A percentile compares a stretch with the other conserved stretches of the same genome.
These are phyloP conservation scores for Pseudoscleropodium purum DNA, from an alignment of 225 moss, liverwort and hornwort genomes.

Conservation along the genomic window DNA sequence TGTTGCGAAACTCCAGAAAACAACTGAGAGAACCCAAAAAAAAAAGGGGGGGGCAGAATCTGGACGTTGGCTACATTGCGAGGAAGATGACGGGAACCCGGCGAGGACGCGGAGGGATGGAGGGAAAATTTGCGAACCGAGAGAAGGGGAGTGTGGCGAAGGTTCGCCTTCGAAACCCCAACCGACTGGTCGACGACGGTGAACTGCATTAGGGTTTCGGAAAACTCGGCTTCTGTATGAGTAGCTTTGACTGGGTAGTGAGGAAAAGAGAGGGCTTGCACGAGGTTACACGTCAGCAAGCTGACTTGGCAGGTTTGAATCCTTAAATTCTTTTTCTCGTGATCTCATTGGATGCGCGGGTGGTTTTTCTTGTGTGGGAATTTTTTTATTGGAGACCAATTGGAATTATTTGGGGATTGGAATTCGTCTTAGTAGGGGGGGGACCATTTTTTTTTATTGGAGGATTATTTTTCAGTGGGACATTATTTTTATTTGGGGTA, in stretches of 20 bases:
- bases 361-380: background rate
- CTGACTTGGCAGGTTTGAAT: background rate
- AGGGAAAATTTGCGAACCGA: background rate
- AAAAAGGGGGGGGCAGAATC: background rate
- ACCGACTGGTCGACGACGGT: background rate
- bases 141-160: background rate
- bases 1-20: background rate
- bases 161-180: background rate
- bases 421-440: background rate
- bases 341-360: background rate
- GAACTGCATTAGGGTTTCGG: background rate
- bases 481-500: background rate
- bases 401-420: background rate
- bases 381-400: too few relatives aligned
- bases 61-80: background rate
- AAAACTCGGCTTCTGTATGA: background rate
- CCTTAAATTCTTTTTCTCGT: background rate
- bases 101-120: background rate
- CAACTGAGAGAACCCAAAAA: too few relatives aligned
- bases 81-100: background rate
- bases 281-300: background rate
- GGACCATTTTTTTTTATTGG: background rate
- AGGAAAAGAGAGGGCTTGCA: too few relatives aligned
- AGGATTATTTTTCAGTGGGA: background rate
- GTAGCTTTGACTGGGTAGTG: background rate